Evolutionary conservation across 2,329 filamentous ascomycete genomes (phyloP).

Genomic region (Diaporthe australafricana): DNA sequence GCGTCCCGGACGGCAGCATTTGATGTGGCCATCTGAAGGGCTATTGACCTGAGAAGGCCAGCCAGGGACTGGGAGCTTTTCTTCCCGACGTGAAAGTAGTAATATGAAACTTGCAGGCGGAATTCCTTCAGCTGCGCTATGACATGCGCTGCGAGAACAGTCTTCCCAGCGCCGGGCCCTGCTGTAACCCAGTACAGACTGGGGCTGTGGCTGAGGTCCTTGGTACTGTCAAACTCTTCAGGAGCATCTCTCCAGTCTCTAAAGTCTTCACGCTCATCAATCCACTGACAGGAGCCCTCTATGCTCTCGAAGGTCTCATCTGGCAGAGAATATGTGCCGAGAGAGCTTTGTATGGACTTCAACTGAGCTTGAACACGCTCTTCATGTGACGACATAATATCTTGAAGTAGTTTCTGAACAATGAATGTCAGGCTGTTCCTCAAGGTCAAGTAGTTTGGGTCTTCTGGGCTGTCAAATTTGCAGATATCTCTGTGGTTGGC

Average conservation of each 20-base stretch:
- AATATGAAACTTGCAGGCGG: constrained; percentile 31
- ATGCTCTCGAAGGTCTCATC: constrained; percentile 42
- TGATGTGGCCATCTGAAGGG: constrained; percentile 48
- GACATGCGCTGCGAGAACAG: constrained; percentile 32
- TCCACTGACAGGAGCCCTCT: constrained; percentile 48
- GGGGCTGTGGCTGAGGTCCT: no score
- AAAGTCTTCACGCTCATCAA: constrained; percentile 44
- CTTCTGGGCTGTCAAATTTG: constrained; percentile 45
- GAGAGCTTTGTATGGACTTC: constrained; percentile 36
- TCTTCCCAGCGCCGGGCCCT: constrained; percentile 41
- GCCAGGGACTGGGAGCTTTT: constrained; percentile 35
- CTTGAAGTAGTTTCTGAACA: constrained; percentile 29
- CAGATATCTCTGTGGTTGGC: constrained; percentile 48
- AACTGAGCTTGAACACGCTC: constrained; percentile 34
- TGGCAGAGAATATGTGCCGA: constrained; percentile 40
- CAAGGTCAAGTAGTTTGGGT: constrained; percentile 44
- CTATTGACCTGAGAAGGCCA: constrained; percentile 43
- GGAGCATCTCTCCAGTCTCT: constrained; percentile 43
- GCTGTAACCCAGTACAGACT: constrained; percentile 46
- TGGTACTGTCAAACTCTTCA: no score
- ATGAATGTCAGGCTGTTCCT: constrained; percentile 43
- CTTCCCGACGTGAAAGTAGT: constrained; percentile 41
- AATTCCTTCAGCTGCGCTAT: constrained; percentile 33
- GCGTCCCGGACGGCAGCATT: constrained; percentile 42
- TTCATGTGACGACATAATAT: constrained; percentile 28